Evolutionary conservation across 2,329 filamentous ascomycete genomes (phyloP).

Genomic region (Epichloe bromicola): DNA sequence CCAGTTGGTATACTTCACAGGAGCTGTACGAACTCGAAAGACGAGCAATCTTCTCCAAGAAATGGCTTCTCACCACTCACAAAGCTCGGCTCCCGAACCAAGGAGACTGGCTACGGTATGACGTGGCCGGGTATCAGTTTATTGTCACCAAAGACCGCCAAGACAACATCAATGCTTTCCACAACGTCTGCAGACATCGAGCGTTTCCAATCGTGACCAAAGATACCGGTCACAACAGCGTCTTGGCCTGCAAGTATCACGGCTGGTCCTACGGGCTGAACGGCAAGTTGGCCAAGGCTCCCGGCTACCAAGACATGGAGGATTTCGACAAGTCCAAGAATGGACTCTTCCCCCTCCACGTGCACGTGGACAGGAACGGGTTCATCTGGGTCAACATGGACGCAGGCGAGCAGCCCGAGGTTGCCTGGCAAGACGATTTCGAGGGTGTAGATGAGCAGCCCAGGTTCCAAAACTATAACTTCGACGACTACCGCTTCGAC

Average conservation of each 20-base stretch:
- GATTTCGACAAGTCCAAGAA: conserved; percentile 45
- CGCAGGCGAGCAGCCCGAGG: conserved; percentile 27
- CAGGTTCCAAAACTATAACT: conserved; percentile 32
- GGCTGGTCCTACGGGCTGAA: conserved; percentile 48
- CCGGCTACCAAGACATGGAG: conserved; percentile 40
- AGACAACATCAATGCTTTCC: conserved; percentile 43
- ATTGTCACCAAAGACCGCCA: conserved; percentile 37
- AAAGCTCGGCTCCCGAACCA: conserved; percentile 33
- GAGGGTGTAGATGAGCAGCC: conserved; percentile 31
- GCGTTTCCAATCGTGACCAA: conserved; percentile 44
- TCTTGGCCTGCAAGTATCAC: conserved; percentile 48
- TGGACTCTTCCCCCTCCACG: conserved; percentile 40
- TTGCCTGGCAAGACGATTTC: conserved; percentile 40
- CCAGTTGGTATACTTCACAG: conserved; percentile 37
- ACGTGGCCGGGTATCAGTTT: conserved; percentile 42
- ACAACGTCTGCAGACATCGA: conserved; percentile 49
- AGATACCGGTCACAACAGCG: conserved; percentile 34
- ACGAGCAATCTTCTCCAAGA: conserved; percentile 42
- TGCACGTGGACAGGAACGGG: conserved; percentile 37
- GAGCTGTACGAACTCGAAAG: conserved; percentile 44
- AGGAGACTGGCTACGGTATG: conserved; percentile 44
- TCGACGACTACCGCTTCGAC: conserved; percentile 42
- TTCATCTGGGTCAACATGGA: conserved; percentile 50
- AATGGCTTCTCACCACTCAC: conserved; percentile 44
- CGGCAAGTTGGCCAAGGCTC: conserved; percentile 46